phyloP scores from a whole-genome alignment of 352 stramenopile genomes.

The Globisporangium nunn region DNA sequence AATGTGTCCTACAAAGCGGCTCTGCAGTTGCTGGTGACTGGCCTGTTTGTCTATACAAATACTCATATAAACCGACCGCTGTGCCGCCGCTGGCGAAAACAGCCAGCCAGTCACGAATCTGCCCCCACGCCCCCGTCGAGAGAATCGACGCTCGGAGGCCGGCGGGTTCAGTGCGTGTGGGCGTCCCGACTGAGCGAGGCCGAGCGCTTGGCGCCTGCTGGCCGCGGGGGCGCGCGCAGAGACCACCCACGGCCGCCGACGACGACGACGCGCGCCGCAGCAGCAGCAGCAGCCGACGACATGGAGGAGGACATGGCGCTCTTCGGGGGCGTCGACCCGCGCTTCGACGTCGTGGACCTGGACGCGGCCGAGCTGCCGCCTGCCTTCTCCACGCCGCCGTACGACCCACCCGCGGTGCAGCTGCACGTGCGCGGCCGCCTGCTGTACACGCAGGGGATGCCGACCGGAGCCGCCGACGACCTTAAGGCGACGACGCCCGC shows the following conservation, averaged over 20 bases:
- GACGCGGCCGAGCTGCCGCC: constrained; percentile 36
- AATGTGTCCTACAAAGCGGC: too few relatives aligned
- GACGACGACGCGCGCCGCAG: constrained; percentile 3
- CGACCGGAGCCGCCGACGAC: background rate
- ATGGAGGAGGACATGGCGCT: constrained; percentile 54
- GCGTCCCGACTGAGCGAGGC: constrained; percentile 10
- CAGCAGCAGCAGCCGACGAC: constrained; percentile 16
- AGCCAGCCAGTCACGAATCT: constrained; percentile 11
- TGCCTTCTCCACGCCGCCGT: constrained; percentile 32
- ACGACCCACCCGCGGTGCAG: constrained; percentile 1
- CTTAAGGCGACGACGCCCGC: background rate
- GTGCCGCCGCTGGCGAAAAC: background rate
- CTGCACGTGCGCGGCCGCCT: background rate
- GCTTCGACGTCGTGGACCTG: constrained; percentile 49
- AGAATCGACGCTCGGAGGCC: constrained; percentile 6
- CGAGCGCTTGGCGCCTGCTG: constrained; percentile 4
- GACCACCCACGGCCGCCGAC: constrained; percentile 2
- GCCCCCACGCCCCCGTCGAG: constrained; percentile 5
- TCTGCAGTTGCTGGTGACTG: too few relatives aligned
- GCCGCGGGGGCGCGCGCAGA: constrained; percentile 9
- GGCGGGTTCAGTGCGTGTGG: constrained; percentile 6
- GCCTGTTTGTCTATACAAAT: background rate
- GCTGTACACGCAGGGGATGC: background rate
- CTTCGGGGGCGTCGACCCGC: constrained; percentile 37
- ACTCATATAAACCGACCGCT: background rate